Percentiles rank a stretch among this genome's conserved stretches.
These are phyloP conservation scores for Pyrrhoderma noxium DNA, from an alignment of 1,284 basidiomycete genomes.

Conservation along the genomic window DNA sequence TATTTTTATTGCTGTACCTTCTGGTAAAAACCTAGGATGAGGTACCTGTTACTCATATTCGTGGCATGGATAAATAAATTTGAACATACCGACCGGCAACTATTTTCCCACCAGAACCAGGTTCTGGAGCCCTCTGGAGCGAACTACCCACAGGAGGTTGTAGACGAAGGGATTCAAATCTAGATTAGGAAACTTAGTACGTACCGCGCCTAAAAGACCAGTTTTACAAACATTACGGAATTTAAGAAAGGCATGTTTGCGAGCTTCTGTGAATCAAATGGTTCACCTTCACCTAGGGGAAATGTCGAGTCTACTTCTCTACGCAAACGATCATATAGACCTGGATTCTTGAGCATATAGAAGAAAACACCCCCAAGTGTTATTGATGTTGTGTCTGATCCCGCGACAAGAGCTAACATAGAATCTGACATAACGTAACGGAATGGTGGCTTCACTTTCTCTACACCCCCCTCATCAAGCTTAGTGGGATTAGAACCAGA, in stretches of 20 bases:
- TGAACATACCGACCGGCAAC: constrained; percentile 5
- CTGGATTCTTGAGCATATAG: constrained; percentile 29
- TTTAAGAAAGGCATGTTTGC: constrained; percentile 28
- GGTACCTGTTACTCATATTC: no score
- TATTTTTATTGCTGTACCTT: constrained; percentile 40
- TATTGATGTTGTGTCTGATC: constrained; percentile 32
- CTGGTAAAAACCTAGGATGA: constrained; percentile 37
- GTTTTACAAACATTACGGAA: constrained; percentile 26
- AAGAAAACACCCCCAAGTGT: constrained; percentile 27
- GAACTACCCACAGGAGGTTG: constrained; percentile 6
- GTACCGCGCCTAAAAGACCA: neutral
- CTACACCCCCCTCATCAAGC: constrained; percentile 27
- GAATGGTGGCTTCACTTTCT: constrained; percentile 19
- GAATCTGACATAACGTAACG: constrained; percentile 28
- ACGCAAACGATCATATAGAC: constrained; percentile 22
- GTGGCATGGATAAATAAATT: no score
- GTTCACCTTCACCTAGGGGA: constrained; percentile 17
- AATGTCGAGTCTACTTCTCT: constrained; percentile 26
- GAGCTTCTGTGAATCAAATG: constrained; percentile 18
- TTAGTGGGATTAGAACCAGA: constrained; percentile 10
- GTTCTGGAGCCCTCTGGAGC: constrained; percentile 11
- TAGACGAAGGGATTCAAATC: constrained; percentile 11
- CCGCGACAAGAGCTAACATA: constrained; percentile 30
- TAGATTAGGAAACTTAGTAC: neutral
- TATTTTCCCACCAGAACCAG: constrained; percentile 5